phyloP scores from a whole-genome alignment of 495 filamentous ascomycete genomes.

The Mytilinidion resinicola region DNA sequence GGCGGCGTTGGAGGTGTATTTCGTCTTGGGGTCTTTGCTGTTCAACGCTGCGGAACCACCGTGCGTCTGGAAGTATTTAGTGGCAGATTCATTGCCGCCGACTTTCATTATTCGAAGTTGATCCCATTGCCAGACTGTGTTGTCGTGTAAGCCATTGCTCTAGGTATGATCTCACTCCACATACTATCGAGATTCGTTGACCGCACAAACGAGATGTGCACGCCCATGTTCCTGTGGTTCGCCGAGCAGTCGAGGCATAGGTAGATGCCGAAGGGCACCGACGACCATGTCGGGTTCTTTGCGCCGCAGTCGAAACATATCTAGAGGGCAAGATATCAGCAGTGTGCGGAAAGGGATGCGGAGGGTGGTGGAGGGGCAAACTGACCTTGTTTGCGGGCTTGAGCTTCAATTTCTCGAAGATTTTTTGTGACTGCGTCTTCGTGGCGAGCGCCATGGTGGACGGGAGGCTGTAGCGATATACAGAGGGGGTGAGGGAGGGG shows the following conservation, averaged over 20 bases:
- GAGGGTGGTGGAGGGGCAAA: constrained; percentile 5
- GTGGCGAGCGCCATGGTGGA: constrained; percentile 70
- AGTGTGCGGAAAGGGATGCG: constrained; percentile 5
- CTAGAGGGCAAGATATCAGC: constrained; percentile 7
- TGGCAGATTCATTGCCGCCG: constrained; percentile 95
- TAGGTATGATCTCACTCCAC: constrained; percentile 31
- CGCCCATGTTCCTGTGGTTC: constrained; percentile 45
- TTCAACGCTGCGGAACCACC: constrained; percentile 88
- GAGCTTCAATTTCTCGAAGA: constrained; percentile 94
- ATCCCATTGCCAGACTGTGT: constrained; percentile 98
- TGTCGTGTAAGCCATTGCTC: constrained; percentile 16
- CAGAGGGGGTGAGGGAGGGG: constrained; percentile 11
- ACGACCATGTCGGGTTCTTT: constrained; percentile 98
- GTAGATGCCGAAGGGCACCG: constrained; percentile 95
- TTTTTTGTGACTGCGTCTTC: constrained; percentile 91
- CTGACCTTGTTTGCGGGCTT: constrained; percentile 90
- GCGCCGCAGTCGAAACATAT: constrained; percentile 95
- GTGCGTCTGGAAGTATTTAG: constrained; percentile 94
- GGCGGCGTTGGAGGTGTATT: constrained; percentile 86
- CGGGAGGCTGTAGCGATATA: background rate
- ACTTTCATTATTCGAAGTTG: constrained; percentile 98
- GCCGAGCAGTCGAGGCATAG: constrained; percentile 91
- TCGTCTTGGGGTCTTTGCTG: constrained; percentile 92
- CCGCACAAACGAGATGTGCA: constrained; percentile 85
- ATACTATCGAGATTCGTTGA: constrained; percentile 97